These are phyloP conservation scores for Musa schizocarpa DNA, from an alignment of 176 grass and related monocot genomes.

Conservation along the genomic window DNA sequence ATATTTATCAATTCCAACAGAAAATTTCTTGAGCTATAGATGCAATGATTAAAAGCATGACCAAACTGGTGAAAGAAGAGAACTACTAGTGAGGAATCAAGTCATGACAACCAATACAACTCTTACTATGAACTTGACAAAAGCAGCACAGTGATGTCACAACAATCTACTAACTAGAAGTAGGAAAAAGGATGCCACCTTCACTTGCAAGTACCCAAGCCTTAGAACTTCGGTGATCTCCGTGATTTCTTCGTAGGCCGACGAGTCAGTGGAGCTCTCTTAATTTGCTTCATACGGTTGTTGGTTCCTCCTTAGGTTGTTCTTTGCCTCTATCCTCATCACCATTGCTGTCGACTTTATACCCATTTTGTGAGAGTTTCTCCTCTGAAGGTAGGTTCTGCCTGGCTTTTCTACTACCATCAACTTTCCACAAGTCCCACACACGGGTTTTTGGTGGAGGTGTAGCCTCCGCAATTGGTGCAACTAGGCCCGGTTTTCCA, in stretches of 20 bases:
- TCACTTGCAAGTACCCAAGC: neutral
- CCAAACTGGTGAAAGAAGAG: too few relatives aligned
- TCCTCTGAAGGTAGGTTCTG: conserved; percentile 62
- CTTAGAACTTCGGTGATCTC: neutral
- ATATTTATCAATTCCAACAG: too few relatives aligned
- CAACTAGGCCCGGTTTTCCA: conserved; percentile 67
- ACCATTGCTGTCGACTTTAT: conserved; percentile 18
- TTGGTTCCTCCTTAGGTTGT: conserved; percentile 34
- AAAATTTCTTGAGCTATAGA: too few relatives aligned
- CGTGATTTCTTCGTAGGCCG: too few relatives aligned
- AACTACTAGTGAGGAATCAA: neutral
- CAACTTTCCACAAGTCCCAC: conserved; percentile 66
- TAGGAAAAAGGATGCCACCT: neutral
- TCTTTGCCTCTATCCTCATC: conserved; percentile 22
- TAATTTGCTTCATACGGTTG: conserved; percentile 15
- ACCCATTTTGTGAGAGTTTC: conserved; percentile 39
- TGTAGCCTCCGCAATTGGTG: conserved; percentile 49
- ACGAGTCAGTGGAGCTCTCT: neutral
- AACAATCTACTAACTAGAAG: neutral
- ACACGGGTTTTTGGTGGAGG: conserved; percentile 71
- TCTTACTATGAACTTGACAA: neutral
- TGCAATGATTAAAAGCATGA: too few relatives aligned
- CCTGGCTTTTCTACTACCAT: conserved; percentile 48
- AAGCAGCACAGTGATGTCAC: neutral
- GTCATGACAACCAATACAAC: neutral